These are phyloP conservation scores for Mrakia frigida DNA, from an alignment of 768 basidiomycete genomes.

Conservation along the genomic window DNA sequence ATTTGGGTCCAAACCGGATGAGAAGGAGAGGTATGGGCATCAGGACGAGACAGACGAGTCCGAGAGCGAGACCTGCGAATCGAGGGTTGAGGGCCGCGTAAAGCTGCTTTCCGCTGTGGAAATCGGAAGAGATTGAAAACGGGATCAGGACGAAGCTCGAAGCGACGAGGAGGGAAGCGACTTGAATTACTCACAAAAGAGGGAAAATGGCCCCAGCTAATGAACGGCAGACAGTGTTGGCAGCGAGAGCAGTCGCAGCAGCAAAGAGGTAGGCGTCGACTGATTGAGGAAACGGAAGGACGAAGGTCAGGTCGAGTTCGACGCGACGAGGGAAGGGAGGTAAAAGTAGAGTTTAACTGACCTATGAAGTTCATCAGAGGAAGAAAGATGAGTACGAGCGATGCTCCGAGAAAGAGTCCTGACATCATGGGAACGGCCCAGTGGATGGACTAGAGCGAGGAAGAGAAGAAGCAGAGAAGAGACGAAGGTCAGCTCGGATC, in stretches of 20 bases:
- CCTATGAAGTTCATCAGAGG: conserved; percentile 40
- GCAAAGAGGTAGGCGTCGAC: conserved; percentile 47
- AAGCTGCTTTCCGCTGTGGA: neutral
- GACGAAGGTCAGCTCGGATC: no score
- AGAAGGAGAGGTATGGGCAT: conserved; percentile 39
- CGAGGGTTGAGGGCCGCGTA: conserved; percentile 1
- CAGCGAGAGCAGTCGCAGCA: conserved; percentile 47
- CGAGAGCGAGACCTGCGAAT: neutral
- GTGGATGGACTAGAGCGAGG: conserved; percentile 34
- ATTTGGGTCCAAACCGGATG: neutral
- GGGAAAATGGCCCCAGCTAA: conserved; percentile 3
- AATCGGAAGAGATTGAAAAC: neutral
- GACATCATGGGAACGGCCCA: conserved; percentile 44
- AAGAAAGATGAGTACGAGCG: conserved; percentile 42
- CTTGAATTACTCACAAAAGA: neutral
- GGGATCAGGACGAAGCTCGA: neutral
- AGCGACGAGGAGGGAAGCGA: neutral
- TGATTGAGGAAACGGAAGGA: conserved; percentile 35
- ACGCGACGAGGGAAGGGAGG: neutral
- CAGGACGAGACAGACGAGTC: conserved; percentile 29
- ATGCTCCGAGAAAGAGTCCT: conserved; percentile 40
- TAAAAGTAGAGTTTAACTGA: conserved; percentile 33
- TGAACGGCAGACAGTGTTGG: conserved; percentile 42
- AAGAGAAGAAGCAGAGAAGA: no score
- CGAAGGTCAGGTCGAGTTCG: conserved; percentile 29